These are phyloP conservation scores for Xylaria castorea DNA, from an alignment of 495 filamentous ascomycete species.

Conservation along the genomic window DNA sequence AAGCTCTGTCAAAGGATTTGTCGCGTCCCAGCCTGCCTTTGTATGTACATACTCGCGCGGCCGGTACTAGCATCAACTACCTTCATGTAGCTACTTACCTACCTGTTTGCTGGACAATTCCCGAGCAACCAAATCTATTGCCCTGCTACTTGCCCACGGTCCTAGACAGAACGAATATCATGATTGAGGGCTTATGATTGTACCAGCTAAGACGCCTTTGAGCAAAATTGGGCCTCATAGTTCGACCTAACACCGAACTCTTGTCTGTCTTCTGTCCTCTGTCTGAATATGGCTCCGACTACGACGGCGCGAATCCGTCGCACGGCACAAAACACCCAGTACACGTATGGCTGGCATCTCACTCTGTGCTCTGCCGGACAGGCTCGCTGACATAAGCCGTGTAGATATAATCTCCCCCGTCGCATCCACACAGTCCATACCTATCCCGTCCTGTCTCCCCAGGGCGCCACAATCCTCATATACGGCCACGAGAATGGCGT, in stretches of 20 bases:
- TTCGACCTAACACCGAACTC: neutral
- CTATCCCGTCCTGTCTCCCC: conserved; percentile 79
- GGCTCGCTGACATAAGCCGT: conserved; percentile 27
- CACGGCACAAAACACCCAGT: conserved; percentile 47
- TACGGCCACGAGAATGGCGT: conserved; percentile 84
- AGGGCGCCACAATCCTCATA: conserved; percentile 82
- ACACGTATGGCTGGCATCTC: conserved; percentile 34
- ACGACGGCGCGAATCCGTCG: conserved; percentile 43
- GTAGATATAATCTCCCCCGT: conserved; percentile 76
- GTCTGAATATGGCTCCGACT: conserved; percentile 27
- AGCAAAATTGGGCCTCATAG: neutral
- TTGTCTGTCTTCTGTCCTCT: neutral
- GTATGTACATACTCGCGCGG: too few species aligned
- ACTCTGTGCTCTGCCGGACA: neutral
- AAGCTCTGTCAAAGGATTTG: conserved; percentile 23
- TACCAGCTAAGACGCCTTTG: neutral
- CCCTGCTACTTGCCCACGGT: neutral
- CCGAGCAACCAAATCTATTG: neutral
- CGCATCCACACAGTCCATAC: conserved; percentile 74
- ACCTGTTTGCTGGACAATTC: too few species aligned
- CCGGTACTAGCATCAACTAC: too few species aligned
- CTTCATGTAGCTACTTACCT: neutral
- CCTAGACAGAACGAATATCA: neutral
- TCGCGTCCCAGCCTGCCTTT: too few species aligned
- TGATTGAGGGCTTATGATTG: neutral